A percentile compares a stretch with the other conserved stretches of the same genome.
phyloP scores from a whole-genome alignment of 805 yeast genomes.

The Metschnikowia hibisci region DNA sequence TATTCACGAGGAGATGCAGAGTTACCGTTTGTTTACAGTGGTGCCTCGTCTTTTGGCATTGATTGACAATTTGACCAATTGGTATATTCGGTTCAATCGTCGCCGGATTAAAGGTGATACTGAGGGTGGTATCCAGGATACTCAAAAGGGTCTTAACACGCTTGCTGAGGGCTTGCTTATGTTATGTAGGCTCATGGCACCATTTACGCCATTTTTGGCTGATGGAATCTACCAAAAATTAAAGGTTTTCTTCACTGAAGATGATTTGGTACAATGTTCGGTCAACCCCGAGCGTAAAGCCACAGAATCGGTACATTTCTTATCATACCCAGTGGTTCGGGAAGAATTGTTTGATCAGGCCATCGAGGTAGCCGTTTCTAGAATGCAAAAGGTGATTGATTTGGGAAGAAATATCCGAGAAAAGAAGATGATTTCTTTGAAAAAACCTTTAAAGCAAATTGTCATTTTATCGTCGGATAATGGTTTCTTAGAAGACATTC shows the following conservation, averaged over 20 bases:
- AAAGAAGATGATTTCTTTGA: constrained; percentile 87
- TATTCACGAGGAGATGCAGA: constrained; percentile 86
- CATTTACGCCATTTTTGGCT: constrained; percentile 94
- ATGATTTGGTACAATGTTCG: constrained; percentile 43
- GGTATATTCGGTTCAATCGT: constrained; percentile 98
- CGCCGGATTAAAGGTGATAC: constrained; percentile 87
- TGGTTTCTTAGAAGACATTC: constrained; percentile 71
- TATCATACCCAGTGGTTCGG: constrained; percentile 82
- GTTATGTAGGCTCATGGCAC: constrained; percentile 94
- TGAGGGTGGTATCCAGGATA: constrained; percentile 79
- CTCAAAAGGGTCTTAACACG: constrained; percentile 83
- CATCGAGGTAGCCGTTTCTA: constrained; percentile 81
- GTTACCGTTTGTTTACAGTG: constrained; percentile 89
- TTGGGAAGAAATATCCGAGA: constrained; percentile 96
- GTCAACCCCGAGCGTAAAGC: constrained; percentile 50
- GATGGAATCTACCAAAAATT: constrained; percentile 83
- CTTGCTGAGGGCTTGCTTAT: constrained; percentile 86
- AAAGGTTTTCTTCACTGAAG: constrained; percentile 56
- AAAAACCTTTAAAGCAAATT: constrained; percentile 88
- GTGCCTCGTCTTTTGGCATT: constrained; percentile 87
- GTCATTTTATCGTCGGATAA: constrained; percentile 81
- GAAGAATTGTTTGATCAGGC: constrained; percentile 74
- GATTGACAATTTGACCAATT: constrained; percentile 93
- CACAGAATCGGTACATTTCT: constrained; percentile 85
- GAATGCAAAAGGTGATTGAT: constrained; percentile 97